phyloP scores from a whole-genome alignment of 2,329 filamentous ascomycete genomes.

The Aspergillus pseudotamarii region DNA sequence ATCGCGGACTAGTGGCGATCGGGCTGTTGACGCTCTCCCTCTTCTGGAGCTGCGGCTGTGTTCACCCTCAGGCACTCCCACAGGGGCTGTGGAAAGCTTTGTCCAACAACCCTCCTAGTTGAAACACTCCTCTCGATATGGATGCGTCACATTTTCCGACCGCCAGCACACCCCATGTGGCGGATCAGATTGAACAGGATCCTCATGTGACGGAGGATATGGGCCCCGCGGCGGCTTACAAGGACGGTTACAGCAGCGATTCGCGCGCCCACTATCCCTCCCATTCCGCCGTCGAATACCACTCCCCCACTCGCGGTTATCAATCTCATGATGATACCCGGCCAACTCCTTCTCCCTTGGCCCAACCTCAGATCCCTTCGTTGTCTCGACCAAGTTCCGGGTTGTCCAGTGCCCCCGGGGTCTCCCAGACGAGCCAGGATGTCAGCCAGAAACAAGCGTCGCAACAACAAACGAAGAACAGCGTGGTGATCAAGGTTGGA shows the following conservation, averaged over 20 bases:
- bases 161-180: slow-evolving; percentile 23
- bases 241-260: slow-evolving; percentile 47
- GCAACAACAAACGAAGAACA: slow-evolving; percentile 51
- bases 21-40: slow-evolving; percentile 12
- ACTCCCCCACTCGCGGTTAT: slow-evolving; percentile 40
- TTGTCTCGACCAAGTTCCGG: slow-evolving; percentile 54
- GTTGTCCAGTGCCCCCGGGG: slow-evolving; percentile 48
- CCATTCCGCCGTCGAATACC: slow-evolving; percentile 39
- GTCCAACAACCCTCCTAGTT: background rate
- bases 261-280: slow-evolving; percentile 53
- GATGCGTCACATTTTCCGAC: slow-evolving; percentile 30
- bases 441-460: slow-evolving; percentile 48
- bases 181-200: slow-evolving; percentile 23
- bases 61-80: slow-evolving; percentile 17
- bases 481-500: slow-evolving; percentile 97
- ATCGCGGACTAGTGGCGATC: slow-evolving; percentile 39
- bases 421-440: slow-evolving; percentile 55
- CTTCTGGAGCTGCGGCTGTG: slow-evolving; percentile 22
- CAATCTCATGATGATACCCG: slow-evolving; percentile 51
- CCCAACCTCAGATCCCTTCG: slow-evolving; percentile 43
- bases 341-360: slow-evolving; percentile 43
- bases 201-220: slow-evolving; percentile 41
- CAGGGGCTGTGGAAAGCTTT: slow-evolving; percentile 8
- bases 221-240: slow-evolving; percentile 24
- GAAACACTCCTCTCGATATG: slow-evolving; percentile 23